These are phyloP conservation scores for Kodamaea sp. DNA, from an alignment of 1,139 yeast species.

Conservation along the genomic window DNA sequence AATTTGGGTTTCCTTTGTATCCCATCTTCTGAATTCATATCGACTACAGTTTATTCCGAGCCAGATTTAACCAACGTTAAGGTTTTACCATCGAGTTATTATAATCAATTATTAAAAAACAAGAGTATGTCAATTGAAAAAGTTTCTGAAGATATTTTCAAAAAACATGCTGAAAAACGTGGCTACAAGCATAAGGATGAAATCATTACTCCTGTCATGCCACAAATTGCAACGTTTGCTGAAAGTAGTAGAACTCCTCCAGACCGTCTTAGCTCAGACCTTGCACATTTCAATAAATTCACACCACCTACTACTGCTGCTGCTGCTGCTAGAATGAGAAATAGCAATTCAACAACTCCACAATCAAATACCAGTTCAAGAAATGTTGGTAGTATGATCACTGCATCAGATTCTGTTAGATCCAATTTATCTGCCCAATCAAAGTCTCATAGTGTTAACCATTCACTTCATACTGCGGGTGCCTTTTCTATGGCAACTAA, in stretches of 20 bases:
- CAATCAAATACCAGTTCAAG: slow-evolving; percentile 11
- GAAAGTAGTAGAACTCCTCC: slow-evolving; percentile 7
- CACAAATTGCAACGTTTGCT: slow-evolving; percentile 10
- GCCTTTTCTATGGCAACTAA: slow-evolving; percentile 61
- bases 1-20: slow-evolving; percentile 48
- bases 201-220: slow-evolving; percentile 15
- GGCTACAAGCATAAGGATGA: slow-evolving; percentile 38
- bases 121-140: slow-evolving; percentile 44
- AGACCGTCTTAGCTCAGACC: slow-evolving; percentile 2
- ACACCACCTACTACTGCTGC: slow-evolving; percentile 16
- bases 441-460: slow-evolving; percentile 23
- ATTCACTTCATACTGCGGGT: slow-evolving; percentile 34
- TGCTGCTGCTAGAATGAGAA: slow-evolving; percentile 9
- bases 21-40: slow-evolving; percentile 53
- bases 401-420: slow-evolving; percentile 24
- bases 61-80: slow-evolving; percentile 60
- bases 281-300: slow-evolving; percentile 6
- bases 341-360: slow-evolving; percentile 9
- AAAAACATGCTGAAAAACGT: slow-evolving; percentile 45
- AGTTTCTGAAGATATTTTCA: slow-evolving; percentile 44
- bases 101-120: slow-evolving; percentile 49
- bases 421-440: slow-evolving; percentile 35
- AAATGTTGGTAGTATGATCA: slow-evolving; percentile 12
- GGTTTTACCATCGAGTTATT: slow-evolving; percentile 61
- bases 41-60: slow-evolving; percentile 53